These are phyloP conservation scores for Rhododendron kiyosumense DNA, from an alignment of 148 eudicot species.

Conservation along the genomic window DNA sequence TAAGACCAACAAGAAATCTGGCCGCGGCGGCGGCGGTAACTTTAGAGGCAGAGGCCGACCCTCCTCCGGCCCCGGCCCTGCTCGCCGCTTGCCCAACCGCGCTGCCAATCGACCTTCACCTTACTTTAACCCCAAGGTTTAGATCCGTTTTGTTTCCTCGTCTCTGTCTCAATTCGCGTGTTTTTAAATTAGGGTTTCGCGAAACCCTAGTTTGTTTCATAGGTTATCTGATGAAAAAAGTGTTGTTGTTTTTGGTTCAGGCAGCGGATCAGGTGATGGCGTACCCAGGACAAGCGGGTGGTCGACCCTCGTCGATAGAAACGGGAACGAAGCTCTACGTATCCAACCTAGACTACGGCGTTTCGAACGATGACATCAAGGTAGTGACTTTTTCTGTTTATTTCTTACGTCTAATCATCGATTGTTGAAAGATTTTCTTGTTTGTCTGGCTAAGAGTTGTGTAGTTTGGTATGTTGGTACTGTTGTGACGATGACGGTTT, in stretches of 20 bases:
- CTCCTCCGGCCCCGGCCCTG: constrained; percentile 50
- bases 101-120: constrained; percentile 57
- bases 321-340: constrained; percentile 88
- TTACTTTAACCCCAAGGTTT: constrained; percentile 51
- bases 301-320: constrained; percentile 56
- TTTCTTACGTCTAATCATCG: background rate
- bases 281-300: constrained; percentile 20
- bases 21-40: constrained; percentile 25
- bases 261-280: constrained; percentile 53
- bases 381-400: constrained; percentile 18
- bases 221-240: background rate
- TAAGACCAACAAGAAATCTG: constrained; percentile 70
- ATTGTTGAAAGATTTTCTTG: background rate
- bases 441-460: background rate
- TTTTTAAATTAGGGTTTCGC: background rate
- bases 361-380: constrained; percentile 88
- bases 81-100: constrained; percentile 68
- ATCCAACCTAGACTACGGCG: constrained; percentile 88
- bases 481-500: background rate
- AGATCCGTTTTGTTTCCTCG: background rate
- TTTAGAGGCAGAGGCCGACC: constrained; percentile 41
- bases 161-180: background rate
- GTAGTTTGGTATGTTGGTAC: background rate
- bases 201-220: background rate
- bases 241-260: constrained; percentile 18